phyloP scores from a whole-genome alignment of 2,329 filamentous ascomycete species.

The Ambrosiella beaveri region DNA sequence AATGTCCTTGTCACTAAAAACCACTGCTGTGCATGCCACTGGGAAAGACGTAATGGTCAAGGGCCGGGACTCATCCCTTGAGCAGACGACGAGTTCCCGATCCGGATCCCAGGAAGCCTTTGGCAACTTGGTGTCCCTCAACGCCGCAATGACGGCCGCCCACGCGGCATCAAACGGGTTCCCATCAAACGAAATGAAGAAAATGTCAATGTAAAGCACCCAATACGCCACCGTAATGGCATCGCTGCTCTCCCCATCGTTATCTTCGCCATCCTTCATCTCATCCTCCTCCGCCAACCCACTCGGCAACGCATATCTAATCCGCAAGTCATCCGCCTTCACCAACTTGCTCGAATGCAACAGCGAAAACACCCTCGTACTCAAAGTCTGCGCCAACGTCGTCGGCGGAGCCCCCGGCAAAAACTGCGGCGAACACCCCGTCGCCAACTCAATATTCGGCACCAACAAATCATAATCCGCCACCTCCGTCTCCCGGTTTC shows the following conservation, averaged over 20 bases:
- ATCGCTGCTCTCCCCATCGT: conserved; percentile 21
- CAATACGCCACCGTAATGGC: conserved; percentile 66
- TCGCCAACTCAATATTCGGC: conserved; percentile 83
- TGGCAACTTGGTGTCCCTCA: conserved; percentile 62
- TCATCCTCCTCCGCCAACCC: conserved; percentile 30
- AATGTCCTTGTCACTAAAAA: conserved; percentile 44
- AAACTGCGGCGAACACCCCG: conserved; percentile 73
- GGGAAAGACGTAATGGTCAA: conserved; percentile 51
- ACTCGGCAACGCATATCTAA: conserved; percentile 38
- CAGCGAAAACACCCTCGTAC: conserved; percentile 60
- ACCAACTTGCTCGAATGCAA: conserved; percentile 56
- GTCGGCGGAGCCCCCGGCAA: conserved; percentile 70
- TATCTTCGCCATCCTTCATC: conserved; percentile 21
- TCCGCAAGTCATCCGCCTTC: conserved; percentile 49
- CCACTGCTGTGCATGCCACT: conserved; percentile 57
- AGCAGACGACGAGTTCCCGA: conserved; percentile 61
- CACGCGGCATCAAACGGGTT: conserved; percentile 86
- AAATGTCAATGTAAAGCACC: conserved; percentile 87
- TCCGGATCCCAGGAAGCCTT: conserved; percentile 71
- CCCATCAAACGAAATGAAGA: conserved; percentile 84
- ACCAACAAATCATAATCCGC: conserved; percentile 59
- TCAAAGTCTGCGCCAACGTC: conserved; percentile 66
- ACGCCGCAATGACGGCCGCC: conserved; percentile 64
- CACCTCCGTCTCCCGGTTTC: conserved; percentile 29
- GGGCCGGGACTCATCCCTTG: conserved; percentile 33